A percentile compares a stretch with the other conserved stretches of the same genome.
These are phyloP conservation scores for Lepiota venenata DNA, from an alignment of 768 basidiomycete genomes.

Conservation along the genomic window DNA sequence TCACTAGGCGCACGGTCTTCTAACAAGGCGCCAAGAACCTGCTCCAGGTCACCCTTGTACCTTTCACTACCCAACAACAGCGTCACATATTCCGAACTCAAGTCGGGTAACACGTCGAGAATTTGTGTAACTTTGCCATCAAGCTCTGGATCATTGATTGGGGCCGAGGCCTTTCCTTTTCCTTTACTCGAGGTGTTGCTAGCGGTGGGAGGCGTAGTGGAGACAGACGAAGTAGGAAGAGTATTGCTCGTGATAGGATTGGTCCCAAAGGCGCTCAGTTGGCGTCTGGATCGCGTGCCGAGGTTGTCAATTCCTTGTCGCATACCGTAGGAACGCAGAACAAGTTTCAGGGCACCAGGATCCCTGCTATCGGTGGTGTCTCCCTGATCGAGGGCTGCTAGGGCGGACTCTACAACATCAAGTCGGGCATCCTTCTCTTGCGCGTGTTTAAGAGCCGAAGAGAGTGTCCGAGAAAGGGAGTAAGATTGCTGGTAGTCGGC, in stretches of 20 bases:
- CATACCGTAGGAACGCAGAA: conserved; percentile 60
- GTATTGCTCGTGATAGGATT: conserved; percentile 1
- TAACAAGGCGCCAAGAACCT: conserved; percentile 67
- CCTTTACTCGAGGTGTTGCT: conserved; percentile 24
- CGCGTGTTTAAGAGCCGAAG: conserved; percentile 38
- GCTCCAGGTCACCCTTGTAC: conserved; percentile 55
- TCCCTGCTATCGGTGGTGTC: conserved; percentile 22
- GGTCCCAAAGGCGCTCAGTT: conserved; percentile 1
- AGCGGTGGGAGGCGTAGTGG: conserved; percentile 4
- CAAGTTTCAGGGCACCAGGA: conserved; percentile 58
- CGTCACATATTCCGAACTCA: conserved; percentile 52
- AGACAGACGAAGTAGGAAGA: neutral
- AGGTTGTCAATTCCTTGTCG: conserved; percentile 35
- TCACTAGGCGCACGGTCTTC: conserved; percentile 62
- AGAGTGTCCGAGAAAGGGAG: conserved; percentile 49
- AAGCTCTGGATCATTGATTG: conserved; percentile 36
- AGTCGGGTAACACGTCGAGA: conserved; percentile 72
- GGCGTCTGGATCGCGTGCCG: conserved; percentile 20
- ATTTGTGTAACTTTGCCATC: conserved; percentile 66
- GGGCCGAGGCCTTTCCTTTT: conserved; percentile 37
- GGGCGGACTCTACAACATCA: conserved; percentile 50
- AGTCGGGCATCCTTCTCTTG: conserved; percentile 55
- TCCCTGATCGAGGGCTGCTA: conserved; percentile 37
- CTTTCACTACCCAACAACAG: conserved; percentile 48
- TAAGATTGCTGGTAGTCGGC: conserved; percentile 73